Evolutionary conservation across 305 asterid species (phyloP).

Genomic region (Striga hermonthica): DNA sequence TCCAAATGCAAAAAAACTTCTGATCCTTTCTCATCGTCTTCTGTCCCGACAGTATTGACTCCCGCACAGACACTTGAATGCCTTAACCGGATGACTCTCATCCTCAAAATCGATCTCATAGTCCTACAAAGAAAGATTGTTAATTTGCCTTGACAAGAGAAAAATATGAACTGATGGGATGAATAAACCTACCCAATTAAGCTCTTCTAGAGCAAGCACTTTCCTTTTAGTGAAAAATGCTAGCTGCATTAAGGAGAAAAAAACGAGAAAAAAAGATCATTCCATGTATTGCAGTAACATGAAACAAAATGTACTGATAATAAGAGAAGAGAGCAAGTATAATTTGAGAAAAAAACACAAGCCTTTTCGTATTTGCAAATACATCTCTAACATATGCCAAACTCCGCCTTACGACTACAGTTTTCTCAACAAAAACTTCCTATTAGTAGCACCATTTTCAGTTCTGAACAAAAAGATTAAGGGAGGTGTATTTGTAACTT

Average conservation of each 20-base stretch:
- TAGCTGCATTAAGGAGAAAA: constrained; percentile 41
- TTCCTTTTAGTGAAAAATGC: constrained; percentile 80
- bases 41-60: constrained; percentile 50
- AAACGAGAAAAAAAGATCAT: background rate
- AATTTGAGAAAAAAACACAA: background rate
- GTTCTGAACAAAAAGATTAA: no score
- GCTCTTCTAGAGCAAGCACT: constrained; percentile 69
- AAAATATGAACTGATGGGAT: constrained; percentile 6
- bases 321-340: background rate
- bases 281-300: constrained; percentile 1
- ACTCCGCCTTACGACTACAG: background rate
- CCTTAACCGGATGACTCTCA: constrained; percentile 49
- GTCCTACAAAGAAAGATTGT: constrained; percentile 43
- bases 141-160: background rate
- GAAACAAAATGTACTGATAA: constrained; percentile 1
- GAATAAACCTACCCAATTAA: constrained; percentile 67
- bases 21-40: constrained; percentile 18
- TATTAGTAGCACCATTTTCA: background rate
- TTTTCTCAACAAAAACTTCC: background rate
- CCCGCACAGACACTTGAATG: constrained; percentile 60
- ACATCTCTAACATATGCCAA: background rate
- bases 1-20: constrained; percentile 16
- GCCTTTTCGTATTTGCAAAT: background rate
- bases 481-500: background rate
- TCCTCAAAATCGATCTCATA: constrained; percentile 58